Evolutionary conservation across 2,329 filamentous ascomycete genomes (phyloP).

Genomic region (Pezicula radicicola): DNA sequence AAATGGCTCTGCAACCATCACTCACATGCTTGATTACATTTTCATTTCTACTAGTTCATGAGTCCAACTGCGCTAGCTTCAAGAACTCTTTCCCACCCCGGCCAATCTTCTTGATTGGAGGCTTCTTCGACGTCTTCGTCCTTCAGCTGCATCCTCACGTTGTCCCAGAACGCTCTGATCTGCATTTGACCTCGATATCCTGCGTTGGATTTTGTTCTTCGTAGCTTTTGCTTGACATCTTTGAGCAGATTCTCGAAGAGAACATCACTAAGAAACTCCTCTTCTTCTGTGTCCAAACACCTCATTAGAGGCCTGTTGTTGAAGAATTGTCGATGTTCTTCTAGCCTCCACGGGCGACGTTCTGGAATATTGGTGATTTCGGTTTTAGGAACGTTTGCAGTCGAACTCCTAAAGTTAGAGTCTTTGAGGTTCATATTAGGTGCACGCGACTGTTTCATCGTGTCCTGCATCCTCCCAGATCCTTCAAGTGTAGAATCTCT

Average conservation of each 20-base stretch:
- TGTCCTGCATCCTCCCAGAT: too few species aligned
- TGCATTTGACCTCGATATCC: conserved; percentile 8
- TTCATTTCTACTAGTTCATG: not conserved
- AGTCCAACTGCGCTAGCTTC: not conserved
- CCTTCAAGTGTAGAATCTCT: too few species aligned
- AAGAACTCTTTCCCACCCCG: not conserved
- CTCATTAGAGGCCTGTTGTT: conserved; percentile 10
- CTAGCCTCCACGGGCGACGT: conserved; percentile 4
- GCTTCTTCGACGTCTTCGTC: conserved; percentile 3
- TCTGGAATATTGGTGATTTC: not conserved
- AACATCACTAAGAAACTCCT: not conserved
- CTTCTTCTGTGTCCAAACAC: conserved; percentile 10
- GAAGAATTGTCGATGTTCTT: conserved; percentile 13
- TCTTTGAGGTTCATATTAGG: too few species aligned
- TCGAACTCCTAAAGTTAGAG: too few species aligned
- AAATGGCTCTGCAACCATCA: too few species aligned
- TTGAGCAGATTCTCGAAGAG: conserved; percentile 3
- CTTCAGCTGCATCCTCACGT: conserved; percentile 12
- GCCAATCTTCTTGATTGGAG: not conserved
- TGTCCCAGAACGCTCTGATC: conserved; percentile 17
- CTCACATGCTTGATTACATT: too few species aligned
- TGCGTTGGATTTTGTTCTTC: not conserved
- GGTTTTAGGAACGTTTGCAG: not conserved
- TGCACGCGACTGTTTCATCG: too few species aligned
- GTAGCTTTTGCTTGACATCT: not conserved